These are phyloP conservation scores for Astrothelium subdiscretum DNA, from an alignment of 495 filamentous ascomycete genomes.

Conservation along the genomic window DNA sequence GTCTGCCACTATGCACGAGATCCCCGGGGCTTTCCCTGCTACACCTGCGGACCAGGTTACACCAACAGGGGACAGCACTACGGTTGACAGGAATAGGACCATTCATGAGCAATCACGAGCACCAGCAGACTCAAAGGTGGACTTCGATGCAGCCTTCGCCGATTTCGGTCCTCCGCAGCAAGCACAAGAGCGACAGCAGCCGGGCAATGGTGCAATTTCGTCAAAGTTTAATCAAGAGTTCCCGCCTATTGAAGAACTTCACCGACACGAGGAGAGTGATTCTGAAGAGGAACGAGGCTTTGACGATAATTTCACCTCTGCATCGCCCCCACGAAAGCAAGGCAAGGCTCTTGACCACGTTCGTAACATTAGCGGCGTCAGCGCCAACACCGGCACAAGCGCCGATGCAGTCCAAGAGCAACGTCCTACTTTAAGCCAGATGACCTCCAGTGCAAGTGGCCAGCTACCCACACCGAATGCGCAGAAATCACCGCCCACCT, in stretches of 20 bases:
- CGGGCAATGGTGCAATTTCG: conserved; percentile 19
- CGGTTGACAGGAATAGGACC: neutral
- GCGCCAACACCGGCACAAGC: neutral
- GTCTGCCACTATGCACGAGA: conserved; percentile 26
- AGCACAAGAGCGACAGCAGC: conserved; percentile 27
- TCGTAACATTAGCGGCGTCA: neutral
- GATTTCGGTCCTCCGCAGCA: conserved; percentile 35
- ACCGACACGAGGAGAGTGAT: conserved; percentile 60
- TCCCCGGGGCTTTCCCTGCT: conserved; percentile 50
- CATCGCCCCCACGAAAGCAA: conserved; percentile 39
- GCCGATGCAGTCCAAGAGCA: conserved; percentile 11
- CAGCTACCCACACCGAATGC: conserved; percentile 42
- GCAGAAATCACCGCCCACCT: conserved; percentile 55
- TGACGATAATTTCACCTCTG: conserved; percentile 80
- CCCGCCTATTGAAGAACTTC: conserved; percentile 81
- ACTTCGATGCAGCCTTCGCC: conserved; percentile 65
- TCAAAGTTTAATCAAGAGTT: conserved; percentile 59
- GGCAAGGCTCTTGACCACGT: neutral
- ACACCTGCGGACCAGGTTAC: conserved; percentile 6
- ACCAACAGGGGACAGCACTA: neutral
- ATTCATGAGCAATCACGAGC: conserved; percentile 35
- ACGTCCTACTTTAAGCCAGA: conserved; percentile 8
- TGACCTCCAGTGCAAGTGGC: conserved; percentile 17
- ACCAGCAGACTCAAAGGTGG: conserved; percentile 48
- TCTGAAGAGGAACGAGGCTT: conserved; percentile 76